Conservation (phyloP, 1,139 yeast genomes). For the Sugiyamaella pinicola region DNA sequence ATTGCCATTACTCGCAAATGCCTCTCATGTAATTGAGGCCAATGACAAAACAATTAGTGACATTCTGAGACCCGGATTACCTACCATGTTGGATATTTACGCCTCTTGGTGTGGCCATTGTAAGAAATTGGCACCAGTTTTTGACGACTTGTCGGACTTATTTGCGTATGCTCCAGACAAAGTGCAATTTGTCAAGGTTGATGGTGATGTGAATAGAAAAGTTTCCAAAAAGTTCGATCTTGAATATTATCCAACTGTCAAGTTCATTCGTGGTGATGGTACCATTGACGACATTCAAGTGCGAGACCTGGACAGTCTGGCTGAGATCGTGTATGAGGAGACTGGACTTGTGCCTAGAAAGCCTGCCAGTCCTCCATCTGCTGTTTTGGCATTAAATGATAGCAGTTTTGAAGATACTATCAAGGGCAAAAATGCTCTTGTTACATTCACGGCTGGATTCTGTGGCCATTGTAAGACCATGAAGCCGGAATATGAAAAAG, state of each 20-base stretch:
- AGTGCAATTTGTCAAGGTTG: slow-evolving; percentile 54
- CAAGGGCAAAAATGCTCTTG: slow-evolving; percentile 37
- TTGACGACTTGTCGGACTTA: slow-evolving; percentile 60
- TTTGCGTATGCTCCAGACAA: slow-evolving; percentile 51
- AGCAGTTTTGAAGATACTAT: slow-evolving; percentile 33
- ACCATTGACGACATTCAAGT: slow-evolving; percentile 41
- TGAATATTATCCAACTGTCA: slow-evolving; percentile 67
- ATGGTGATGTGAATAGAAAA: slow-evolving; percentile 65
- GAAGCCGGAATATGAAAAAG: slow-evolving; percentile 63
- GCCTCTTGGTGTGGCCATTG: slow-evolving; percentile 89
- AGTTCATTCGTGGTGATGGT: slow-evolving; percentile 51
- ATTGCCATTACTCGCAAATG: slow-evolving; percentile 19
- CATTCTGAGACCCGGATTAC: slow-evolving; percentile 59
- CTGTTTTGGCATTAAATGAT: slow-evolving; percentile 47
- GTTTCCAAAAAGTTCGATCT: slow-evolving; percentile 58
- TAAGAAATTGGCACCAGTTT: slow-evolving; percentile 63
- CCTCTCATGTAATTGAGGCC: slow-evolving; percentile 46
- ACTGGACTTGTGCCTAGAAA: slow-evolving; percentile 46
- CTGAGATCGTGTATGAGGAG: slow-evolving; percentile 51
- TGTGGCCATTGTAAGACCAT: slow-evolving; percentile 75
- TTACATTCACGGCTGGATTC: slow-evolving; percentile 70
- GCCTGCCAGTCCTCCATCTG: slow-evolving; percentile 26
- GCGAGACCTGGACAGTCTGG: slow-evolving; percentile 48
- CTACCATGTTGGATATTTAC: slow-evolving; percentile 69
- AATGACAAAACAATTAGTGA: slow-evolving; percentile 55